Evolutionary conservation across 371 early-diverging fungal genomes (phyloP), one percentile per base, ranked within the genome.

Genomic region (Circinella umbellata): DNA sequence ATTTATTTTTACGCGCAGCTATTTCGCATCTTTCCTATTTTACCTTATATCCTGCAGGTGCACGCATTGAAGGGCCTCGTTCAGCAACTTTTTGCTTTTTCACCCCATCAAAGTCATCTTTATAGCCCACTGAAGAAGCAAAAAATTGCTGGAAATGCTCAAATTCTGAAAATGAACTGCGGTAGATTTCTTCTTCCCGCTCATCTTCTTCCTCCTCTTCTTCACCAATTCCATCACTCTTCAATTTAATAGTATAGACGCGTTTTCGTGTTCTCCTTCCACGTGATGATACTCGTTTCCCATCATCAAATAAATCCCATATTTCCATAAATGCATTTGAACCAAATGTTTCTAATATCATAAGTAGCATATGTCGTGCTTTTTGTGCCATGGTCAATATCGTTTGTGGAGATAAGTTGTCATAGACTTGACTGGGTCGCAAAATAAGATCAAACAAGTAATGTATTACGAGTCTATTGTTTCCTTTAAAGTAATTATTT

Each of bases 221-320:
- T 27, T 57, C 57, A 5, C 4, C 57, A n/a, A 13, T 15, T 5
- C 15, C 51, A n/a, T 8, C 14, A 15, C 15, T 5, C 14, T 8
- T 51, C 27, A 57, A 17, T 5, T 6, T 7, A 1, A 57, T 7
- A 3, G 27, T 4, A 57, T 34, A 57, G 10, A n/a, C 34, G 11
- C 57, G 57, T 57, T 57, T 57, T 10, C 57, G 57, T 14, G n/a
- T 34, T 34, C 57, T 57, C 27, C 57, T 53, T 42, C 42, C 42
- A 53, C 53, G 53, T 6, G 53, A 34, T 6, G 57, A 57, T 51
- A 15, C 5, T 5, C 51, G 51, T 13, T 57, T 57, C 4, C 13
- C n/a, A n/a, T 57, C 57, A 13, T 57, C 10, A 34, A 57, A 57
- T 34, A 57, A 11, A 27, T 57, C 35, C 57, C 57, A 57, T 34